These are phyloP conservation scores for Pichia nakasei DNA, from an alignment of 805 yeast species.

Conservation along the genomic window DNA sequence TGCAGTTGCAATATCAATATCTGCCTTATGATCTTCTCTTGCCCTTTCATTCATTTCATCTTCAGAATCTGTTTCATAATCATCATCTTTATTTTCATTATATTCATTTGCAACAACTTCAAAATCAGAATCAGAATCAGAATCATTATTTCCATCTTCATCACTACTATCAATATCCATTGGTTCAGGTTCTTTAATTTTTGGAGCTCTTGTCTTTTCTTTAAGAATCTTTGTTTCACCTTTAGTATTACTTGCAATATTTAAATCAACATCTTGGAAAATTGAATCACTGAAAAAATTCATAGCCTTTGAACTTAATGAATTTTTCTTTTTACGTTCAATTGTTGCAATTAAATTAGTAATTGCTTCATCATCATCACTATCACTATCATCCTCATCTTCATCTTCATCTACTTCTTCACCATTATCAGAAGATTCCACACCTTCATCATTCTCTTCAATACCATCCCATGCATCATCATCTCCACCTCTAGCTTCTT, in stretches of 20 bases:
- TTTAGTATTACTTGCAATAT: conserved; percentile 13
- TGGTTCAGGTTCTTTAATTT: conserved; percentile 9
- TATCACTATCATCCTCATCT: conserved; percentile 41
- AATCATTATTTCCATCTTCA: conserved; percentile 6
- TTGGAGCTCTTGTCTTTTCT: conserved; percentile 8
- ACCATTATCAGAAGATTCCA: conserved; percentile 20
- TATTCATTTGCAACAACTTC: conserved; percentile 39
- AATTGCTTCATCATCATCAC: conserved; percentile 69
- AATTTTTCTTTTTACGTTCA: conserved; percentile 33
- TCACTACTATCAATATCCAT: conserved; percentile 17
- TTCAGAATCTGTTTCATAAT: conserved; percentile 41
- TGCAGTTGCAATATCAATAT: conserved; percentile 79
- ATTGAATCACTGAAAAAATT: conserved; percentile 44
- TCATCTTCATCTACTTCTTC: conserved; percentile 33
- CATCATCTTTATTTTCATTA: conserved; percentile 31
- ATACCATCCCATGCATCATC: conserved; percentile 74
- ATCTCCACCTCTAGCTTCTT: conserved; percentile 63
- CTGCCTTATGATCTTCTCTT: conserved; percentile 44
- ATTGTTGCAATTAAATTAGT: conserved; percentile 47
- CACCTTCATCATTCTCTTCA: conserved; percentile 36
- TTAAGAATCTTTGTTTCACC: conserved; percentile 10
- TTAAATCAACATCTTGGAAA: conserved; percentile 40
- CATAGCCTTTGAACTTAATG: conserved; percentile 34
- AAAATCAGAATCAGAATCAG: conserved; percentile 25
- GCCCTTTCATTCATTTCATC: conserved; percentile 39